Evolutionary conservation across 2,329 filamentous ascomycete species (phyloP), one percentile per base, ranked within the genome.

Genomic region (Aspergillus amoenus): DNA sequence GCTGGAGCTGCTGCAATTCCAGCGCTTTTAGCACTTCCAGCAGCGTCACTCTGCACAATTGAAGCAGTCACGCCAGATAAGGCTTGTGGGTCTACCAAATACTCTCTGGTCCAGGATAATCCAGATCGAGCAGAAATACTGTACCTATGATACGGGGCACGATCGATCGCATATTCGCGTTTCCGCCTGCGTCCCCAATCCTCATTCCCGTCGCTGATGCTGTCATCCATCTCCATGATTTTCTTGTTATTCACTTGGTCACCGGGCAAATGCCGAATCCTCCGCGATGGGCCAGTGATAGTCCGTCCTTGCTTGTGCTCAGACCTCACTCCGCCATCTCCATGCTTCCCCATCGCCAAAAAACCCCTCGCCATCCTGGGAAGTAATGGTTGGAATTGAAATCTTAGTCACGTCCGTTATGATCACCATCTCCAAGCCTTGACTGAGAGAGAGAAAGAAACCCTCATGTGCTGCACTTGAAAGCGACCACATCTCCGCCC

Each of bases 401-500:
- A 53, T 53, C 50, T 34, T 34, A 45, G 13, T 43, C 37, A 39
- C 45, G 8, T 50, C 37, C 21, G 47, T 18, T 41, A 50, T 51
- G 48, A 51, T 51, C 48, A 43, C 48, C 39, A 21, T 32, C 40
- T 45, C 40, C 40, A 30, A 52, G 41, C 21, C 32, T 34, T n/a
- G 41, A 17, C 18, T 21, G 7, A 18, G n/a, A 27, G 41, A 37
- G 21, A 17, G 46, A 22, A 58, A 39, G 50, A 48, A 34, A 56
- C 42, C 9, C 42, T 22, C 49, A 52, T 27, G 40, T 55, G 61
- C 64, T 66, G 61, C 65, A 64, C 57, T 65, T 12, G 59, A 59
- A 59, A 65, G 57, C 59, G 61, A 59, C 65, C 64, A 67, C 65
- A 67, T 67, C 63, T 67, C 63, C 61, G 46, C 49, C 51, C 59